phyloP scores from a whole-genome alignment of 179 eudicot genomes.

The Sideroxylon spinosum region DNA sequence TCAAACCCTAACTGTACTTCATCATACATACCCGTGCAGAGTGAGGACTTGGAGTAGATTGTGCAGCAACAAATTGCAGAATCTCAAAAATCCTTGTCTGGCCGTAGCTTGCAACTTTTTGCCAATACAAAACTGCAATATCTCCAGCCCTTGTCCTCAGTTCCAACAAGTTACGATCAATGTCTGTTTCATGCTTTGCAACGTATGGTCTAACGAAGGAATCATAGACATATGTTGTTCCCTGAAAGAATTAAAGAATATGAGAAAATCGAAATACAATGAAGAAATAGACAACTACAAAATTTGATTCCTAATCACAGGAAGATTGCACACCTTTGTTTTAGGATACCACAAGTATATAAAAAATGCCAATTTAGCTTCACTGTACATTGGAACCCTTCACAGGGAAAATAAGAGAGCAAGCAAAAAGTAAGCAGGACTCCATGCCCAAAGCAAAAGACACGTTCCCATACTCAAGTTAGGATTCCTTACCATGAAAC shows the following conservation, averaged over 20 bases:
- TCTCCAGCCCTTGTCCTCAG: slow-evolving; percentile 84
- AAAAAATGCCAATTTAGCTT: slow-evolving; percentile 85
- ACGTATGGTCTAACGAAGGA: slow-evolving; percentile 81
- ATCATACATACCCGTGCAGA: slow-evolving; percentile 49
- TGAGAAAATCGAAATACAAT: neutral
- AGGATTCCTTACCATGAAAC: slow-evolving; percentile 63
- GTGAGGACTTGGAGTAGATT: slow-evolving; percentile 60
- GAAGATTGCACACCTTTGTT: slow-evolving; percentile 55
- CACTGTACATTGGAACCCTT: slow-evolving; percentile 97
- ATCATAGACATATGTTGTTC: slow-evolving; percentile 78
- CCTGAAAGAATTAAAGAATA: slow-evolving; percentile 37
- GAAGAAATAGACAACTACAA: neutral
- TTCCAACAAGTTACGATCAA: slow-evolving; percentile 80
- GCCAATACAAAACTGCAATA: slow-evolving; percentile 63
- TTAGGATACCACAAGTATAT: slow-evolving; percentile 87
- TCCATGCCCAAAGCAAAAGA: neutral
- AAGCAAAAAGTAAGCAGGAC: neutral
- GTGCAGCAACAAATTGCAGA: slow-evolving; percentile 77
- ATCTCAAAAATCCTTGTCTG: slow-evolving; percentile 81
- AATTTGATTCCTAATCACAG: neutral
- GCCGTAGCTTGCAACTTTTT: slow-evolving; percentile 58
- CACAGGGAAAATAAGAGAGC: slow-evolving; percentile 16
- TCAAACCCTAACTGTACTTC: too few species aligned
- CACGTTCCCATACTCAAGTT: neutral
- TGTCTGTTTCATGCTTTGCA: slow-evolving; percentile 81